Percentiles rank a stretch among this genome's conserved stretches.
Evolutionary conservation across 208 protist genomes (phyloP).

Genomic region (Leptomonas seymouri): DNA sequence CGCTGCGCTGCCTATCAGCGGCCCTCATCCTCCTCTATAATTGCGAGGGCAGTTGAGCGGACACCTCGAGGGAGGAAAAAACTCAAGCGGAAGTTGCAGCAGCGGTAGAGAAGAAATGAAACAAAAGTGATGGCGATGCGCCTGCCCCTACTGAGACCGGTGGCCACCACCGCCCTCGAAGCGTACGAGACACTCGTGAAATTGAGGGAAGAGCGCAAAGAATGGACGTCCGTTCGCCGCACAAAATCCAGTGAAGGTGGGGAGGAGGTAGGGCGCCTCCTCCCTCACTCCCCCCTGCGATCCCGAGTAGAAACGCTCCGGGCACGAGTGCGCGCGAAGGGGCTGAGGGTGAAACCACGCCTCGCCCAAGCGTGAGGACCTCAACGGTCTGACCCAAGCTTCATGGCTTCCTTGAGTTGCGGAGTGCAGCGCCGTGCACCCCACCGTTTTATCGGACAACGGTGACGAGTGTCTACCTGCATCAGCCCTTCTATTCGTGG

Average conservation of each 20-base stretch:
- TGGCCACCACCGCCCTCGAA: neutral
- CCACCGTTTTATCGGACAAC: neutral
- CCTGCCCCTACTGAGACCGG: too few relatives aligned
- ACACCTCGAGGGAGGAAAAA: too few relatives aligned
- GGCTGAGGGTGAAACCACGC: conserved; percentile 2
- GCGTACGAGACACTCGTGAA: neutral
- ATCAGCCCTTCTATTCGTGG: neutral
- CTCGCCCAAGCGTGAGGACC: conserved; percentile 5
- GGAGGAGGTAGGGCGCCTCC: neutral
- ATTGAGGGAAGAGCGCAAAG: neutral
- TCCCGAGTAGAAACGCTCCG: conserved; percentile 10
- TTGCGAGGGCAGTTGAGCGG: too few relatives aligned
- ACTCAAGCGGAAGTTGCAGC: neutral
- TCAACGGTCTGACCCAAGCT: neutral
- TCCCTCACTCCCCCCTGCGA: too few relatives aligned
- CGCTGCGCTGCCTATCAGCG: too few relatives aligned
- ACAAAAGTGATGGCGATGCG: neutral
- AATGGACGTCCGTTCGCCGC: conserved; percentile 22
- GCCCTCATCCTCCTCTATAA: too few relatives aligned
- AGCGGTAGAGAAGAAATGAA: neutral
- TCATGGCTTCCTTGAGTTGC: neutral
- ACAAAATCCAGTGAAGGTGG: conserved; percentile 27
- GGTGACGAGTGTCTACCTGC: neutral
- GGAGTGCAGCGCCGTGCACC: neutral
- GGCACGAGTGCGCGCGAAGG: conserved; percentile 15